Percentiles rank a stretch among this genome's conserved stretches.
Evolutionary conservation across 1,139 yeast genomes (phyloP).

Genomic region (Geotrichum klebahnii): DNA sequence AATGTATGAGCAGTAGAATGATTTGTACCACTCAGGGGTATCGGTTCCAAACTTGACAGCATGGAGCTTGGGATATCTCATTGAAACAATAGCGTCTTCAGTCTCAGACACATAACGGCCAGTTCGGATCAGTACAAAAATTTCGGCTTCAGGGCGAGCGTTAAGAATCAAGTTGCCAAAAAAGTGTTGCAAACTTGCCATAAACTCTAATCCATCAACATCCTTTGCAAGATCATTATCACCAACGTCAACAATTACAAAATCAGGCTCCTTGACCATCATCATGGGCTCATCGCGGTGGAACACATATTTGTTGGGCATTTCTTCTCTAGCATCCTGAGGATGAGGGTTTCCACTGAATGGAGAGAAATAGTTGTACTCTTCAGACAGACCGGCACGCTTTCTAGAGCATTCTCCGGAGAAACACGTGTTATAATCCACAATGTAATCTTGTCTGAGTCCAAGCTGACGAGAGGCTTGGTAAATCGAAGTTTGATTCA

Average conservation of each 20-base stretch:
- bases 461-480: slow-evolving; percentile 17
- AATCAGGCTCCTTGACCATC: slow-evolving; percentile 19
- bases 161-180: slow-evolving; percentile 20
- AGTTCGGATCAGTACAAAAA: slow-evolving; percentile 18
- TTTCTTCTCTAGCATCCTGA: slow-evolving; percentile 19
- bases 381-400: slow-evolving; percentile 19
- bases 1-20: slow-evolving; percentile 21
- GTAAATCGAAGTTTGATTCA: slow-evolving; percentile 19
- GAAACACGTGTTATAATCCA: slow-evolving; percentile 18
- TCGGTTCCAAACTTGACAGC: slow-evolving; percentile 21
- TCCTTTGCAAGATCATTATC: slow-evolving; percentile 19
- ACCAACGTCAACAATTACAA: slow-evolving; percentile 23
- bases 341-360: slow-evolving; percentile 20
- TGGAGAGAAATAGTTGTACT: slow-evolving; percentile 21
- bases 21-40: slow-evolving; percentile 20
- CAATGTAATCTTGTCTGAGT: slow-evolving; percentile 16
- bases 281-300: slow-evolving; percentile 21
- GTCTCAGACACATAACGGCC: slow-evolving; percentile 22
- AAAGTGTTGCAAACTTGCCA: slow-evolving; percentile 16
- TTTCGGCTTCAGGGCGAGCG: slow-evolving; percentile 17
- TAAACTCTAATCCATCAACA: slow-evolving; percentile 18
- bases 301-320: slow-evolving; percentile 22
- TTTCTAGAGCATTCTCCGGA: slow-evolving; percentile 15
- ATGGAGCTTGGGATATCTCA: slow-evolving; percentile 18
- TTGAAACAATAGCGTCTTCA: slow-evolving; percentile 22